Evolutionary conservation across 2,329 filamentous ascomycete genomes (phyloP).

Genomic region (Colletotrichum shisoi): DNA sequence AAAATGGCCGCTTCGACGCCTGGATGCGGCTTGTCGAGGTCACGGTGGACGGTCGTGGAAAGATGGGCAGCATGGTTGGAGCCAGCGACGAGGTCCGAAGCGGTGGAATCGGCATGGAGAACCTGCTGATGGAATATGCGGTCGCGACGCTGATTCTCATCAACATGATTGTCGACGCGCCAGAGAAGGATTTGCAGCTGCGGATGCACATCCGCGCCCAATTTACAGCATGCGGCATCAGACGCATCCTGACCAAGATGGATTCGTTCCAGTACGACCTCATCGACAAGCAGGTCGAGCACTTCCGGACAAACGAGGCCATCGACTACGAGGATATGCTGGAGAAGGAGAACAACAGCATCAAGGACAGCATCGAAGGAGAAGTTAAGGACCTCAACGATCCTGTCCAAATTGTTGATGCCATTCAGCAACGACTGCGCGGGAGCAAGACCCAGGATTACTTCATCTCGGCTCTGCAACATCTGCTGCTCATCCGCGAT

Average conservation of each 20-base stretch:
- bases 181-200: constrained; percentile 86
- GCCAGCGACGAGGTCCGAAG: constrained; percentile 95
- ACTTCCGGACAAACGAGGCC: constrained; percentile 90
- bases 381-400: constrained; percentile 93
- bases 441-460: constrained; percentile 92
- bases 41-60: constrained; percentile 93
- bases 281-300: constrained; percentile 97
- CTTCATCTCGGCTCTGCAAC: constrained; percentile 93
- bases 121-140: constrained; percentile 98
- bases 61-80: constrained; percentile 97
- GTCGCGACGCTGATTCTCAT: constrained; percentile 92
- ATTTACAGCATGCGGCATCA: constrained; percentile 94
- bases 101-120: constrained; percentile 98
- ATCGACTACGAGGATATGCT: constrained; percentile 99
- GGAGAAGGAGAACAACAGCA: constrained; percentile 87
- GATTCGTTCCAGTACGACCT: constrained; percentile 97
- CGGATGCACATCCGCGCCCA: constrained; percentile 94
- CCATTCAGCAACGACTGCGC: constrained; percentile 83
- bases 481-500: constrained; percentile 89
- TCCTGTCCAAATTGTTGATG: constrained; percentile 90
- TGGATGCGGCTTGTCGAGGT: constrained; percentile 99
- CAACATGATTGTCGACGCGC: constrained; percentile 95
- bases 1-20: constrained; percentile 94
- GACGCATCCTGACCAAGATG: constrained; percentile 94
- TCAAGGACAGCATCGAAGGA: constrained; percentile 85